phyloP scores from a whole-genome alignment of 805 yeast species.

The Priceomyces castillae region DNA sequence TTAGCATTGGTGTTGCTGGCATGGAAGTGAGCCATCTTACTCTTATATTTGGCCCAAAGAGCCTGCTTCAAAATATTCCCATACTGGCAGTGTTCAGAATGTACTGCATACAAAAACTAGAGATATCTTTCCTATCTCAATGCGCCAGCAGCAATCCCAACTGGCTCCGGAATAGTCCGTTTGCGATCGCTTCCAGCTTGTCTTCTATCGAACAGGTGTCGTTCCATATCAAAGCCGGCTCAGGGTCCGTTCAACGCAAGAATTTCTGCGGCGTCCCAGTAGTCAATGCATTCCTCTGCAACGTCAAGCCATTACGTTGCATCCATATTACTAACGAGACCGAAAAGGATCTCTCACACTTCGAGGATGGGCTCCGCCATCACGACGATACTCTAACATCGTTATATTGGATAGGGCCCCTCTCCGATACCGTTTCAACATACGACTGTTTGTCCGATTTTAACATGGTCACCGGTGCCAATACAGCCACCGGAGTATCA shows the following conservation, averaged over 20 bases:
- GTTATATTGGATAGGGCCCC: slow-evolving; percentile 9
- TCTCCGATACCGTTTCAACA: neutral
- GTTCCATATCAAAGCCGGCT: neutral
- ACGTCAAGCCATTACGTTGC: neutral
- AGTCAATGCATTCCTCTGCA: neutral
- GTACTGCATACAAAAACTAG: neutral
- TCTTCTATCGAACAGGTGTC: slow-evolving; percentile 3
- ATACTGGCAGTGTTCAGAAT: neutral
- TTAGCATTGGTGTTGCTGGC: neutral
- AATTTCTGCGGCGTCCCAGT: neutral
- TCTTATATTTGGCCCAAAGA: neutral
- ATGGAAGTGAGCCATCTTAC: neutral
- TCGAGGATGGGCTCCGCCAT: slow-evolving; percentile 1
- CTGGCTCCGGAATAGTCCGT: neutral
- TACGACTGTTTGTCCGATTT: neutral
- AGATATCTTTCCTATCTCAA: slow-evolving; percentile 1
- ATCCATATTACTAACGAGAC: slow-evolving; percentile 6
- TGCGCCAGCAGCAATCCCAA: neutral
- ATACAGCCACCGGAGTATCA: neutral
- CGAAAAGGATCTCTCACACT: slow-evolving; percentile 3
- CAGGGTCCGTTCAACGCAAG: neutral
- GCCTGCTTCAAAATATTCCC: neutral
- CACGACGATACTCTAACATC: slow-evolving; percentile 3
- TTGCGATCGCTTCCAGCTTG: neutral
- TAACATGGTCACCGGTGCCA: slow-evolving; percentile 1